Evolutionary conservation across 1,284 basidiomycete species (phyloP).

Genomic region (Fomitopsis pinicola): DNA sequence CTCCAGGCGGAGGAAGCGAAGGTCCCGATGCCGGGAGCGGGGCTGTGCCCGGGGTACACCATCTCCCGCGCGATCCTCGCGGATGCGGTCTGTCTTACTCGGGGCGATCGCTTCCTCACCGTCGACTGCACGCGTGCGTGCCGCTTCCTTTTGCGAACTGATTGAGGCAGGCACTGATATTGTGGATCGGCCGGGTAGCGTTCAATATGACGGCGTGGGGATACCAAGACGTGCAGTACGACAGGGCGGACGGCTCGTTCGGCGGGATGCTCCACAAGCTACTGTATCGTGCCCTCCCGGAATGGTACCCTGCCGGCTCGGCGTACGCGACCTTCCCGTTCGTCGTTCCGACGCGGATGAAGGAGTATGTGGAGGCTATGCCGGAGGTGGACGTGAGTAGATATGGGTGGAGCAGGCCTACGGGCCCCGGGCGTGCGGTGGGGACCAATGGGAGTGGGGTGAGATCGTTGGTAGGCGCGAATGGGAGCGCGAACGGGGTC

Average conservation of each 20-base stretch:
- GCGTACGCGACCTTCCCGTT: conserved; percentile 67
- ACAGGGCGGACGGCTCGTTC: conserved; percentile 62
- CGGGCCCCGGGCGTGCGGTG: not conserved
- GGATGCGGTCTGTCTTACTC: conserved; percentile 74
- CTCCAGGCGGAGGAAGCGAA: conserved; percentile 77
- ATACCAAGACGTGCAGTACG: conserved; percentile 60
- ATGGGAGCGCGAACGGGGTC: not conserved
- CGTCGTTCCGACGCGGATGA: conserved; percentile 47
- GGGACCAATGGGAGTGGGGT: not conserved
- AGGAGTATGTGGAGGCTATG: conserved; percentile 27
- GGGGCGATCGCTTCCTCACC: conserved; percentile 78
- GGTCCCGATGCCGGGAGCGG: conserved; percentile 64
- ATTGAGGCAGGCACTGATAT: not conserved
- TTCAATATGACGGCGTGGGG: conserved; percentile 76
- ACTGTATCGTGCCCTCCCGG: conserved; percentile 68
- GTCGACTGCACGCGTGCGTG: conserved; percentile 58
- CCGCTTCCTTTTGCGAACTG: not conserved
- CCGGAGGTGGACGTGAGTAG: conserved; percentile 28
- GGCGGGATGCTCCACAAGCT: conserved; percentile 72
- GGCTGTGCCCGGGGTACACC: conserved; percentile 81
- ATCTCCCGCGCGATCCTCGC: conserved; percentile 82
- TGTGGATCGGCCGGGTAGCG: conserved; percentile 33
- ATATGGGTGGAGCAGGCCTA: conserved; percentile 46
- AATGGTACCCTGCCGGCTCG: conserved; percentile 60
- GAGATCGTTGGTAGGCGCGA: not conserved